phyloP scores from a whole-genome alignment of 2,329 filamentous ascomycete species.

The Ophiostoma fasciatum region DNA sequence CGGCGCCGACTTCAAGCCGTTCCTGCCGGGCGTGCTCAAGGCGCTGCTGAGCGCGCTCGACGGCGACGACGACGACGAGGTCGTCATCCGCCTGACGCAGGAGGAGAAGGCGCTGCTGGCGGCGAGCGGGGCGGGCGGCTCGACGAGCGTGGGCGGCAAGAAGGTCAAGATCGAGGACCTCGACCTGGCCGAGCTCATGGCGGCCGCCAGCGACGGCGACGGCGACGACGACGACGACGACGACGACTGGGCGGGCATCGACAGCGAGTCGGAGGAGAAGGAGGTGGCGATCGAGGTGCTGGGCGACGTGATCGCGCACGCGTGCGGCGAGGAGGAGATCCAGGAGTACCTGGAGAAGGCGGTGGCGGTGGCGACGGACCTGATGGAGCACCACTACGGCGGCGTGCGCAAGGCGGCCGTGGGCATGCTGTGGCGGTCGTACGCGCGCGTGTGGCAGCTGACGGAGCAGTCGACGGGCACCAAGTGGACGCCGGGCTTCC shows the following conservation, averaged over 20 bases:
- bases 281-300: constrained; percentile 93
- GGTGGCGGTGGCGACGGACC: constrained; percentile 63
- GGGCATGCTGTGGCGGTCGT: constrained; percentile 83
- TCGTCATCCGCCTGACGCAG: constrained; percentile 61
- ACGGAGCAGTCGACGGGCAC: constrained; percentile 63
- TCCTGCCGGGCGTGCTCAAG: constrained; percentile 63
- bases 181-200: constrained; percentile 40
- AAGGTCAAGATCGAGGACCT: constrained; percentile 64
- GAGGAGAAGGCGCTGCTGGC: constrained; percentile 60
- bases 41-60: constrained; percentile 74
- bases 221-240: constrained; percentile 58
- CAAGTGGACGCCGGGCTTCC: constrained; percentile 84
- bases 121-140: constrained; percentile 4
- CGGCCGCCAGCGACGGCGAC: constrained; percentile 43
- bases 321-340: constrained; percentile 56
- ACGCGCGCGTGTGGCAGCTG: constrained; percentile 78
- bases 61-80: constrained; percentile 78
- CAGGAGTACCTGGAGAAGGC: constrained; percentile 81
- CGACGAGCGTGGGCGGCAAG: constrained; percentile 39
- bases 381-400: constrained; percentile 81
- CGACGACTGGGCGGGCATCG: constrained; percentile 72
- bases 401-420: constrained; percentile 87
- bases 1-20: constrained; percentile 65
- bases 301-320: constrained; percentile 81
- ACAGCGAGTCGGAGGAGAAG: constrained; percentile 80